Base-by-base conservation (phyloP, 1,284 basidiomycete genomes). In the Cronartium ribicola region DNA sequence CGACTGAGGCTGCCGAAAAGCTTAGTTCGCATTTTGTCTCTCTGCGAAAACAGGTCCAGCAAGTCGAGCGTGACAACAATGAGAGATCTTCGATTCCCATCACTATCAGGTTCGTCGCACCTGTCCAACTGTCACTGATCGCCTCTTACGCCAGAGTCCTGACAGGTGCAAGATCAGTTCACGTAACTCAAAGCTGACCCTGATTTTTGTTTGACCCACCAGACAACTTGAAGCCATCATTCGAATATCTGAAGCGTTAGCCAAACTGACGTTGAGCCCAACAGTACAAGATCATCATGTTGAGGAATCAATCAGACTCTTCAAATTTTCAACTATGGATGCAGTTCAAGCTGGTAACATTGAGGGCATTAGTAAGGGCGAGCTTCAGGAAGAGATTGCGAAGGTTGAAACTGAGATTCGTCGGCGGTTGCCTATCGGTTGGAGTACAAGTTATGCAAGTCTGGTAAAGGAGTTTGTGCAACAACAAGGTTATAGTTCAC, bases 301-400 rank as follows among this genome's bases (percentile, higher is more conserved):
- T 44, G 94, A 98, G 81, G 96, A 99, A 82, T 92, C 96, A 5
- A 98, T 98, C 79, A 88, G 96, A 5, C 84, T 99, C 37, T 99
- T 99, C 88, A 97, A 96, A 79, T 96, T 90, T 83, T 97, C 94
- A 17, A 99, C 96, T 0, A 98, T 98, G 95, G 93, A 98, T 81
- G 96, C 96, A 36, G 94, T 98, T 37, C 91, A 92, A 37, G 93
- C 94, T 5, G 85, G 85, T n/a, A 92, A 91, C 60, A 89, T 92
- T 5, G 95, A 98, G 78, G 96, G 96, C 0, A 86, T 98, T 78
- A 93, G 92, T 14, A 88, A 94, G 63, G 89, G 91, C 4, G 92
- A 95, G 80, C 83, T 98, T 39, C 94, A 95, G 81, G 94, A 94
- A 76, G 96, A 98, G 84, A 94, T 98, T 85, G 85, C 86, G 70